Percentiles rank a stretch among this genome's conserved stretches.
These are phyloP conservation scores for Tylopilus plumbeoviolaceoides DNA, from an alignment of 768 basidiomycete species.

Conservation along the genomic window DNA sequence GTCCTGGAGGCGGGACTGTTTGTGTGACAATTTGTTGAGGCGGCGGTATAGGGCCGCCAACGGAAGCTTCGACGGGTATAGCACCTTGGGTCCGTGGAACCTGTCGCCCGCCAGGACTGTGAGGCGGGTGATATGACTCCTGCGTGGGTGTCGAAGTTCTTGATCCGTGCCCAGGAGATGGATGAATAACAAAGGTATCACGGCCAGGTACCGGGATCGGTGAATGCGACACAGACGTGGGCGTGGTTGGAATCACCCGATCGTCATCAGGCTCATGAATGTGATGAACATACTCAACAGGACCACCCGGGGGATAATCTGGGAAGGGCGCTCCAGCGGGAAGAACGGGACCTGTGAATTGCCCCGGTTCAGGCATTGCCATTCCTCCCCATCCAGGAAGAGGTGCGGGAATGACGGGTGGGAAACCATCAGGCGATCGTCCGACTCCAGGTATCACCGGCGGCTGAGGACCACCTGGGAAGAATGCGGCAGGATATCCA, in stretches of 20 bases:
- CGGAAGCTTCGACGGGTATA: conserved; percentile 12
- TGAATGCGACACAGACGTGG: conserved; percentile 12
- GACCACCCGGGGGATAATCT: conserved; percentile 3
- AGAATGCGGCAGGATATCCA: conserved; percentile 20
- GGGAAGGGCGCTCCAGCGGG: conserved; percentile 25
- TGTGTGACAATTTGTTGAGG: conserved; percentile 17
- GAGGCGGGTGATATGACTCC: conserved; percentile 14
- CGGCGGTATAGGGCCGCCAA: neutral
- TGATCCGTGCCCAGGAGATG: conserved; percentile 11
- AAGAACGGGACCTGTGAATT: conserved; percentile 30
- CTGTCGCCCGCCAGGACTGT: conserved; percentile 11
- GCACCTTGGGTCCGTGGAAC: conserved; percentile 15
- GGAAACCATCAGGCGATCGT: conserved; percentile 1
- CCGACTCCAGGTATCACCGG: conserved; percentile 23
- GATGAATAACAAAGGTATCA: conserved; percentile 13
- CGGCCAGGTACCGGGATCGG: conserved; percentile 20
- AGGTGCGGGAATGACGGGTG: conserved; percentile 27
- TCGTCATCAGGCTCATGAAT: conserved; percentile 14
- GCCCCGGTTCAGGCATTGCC: conserved; percentile 23
- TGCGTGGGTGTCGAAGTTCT: conserved; percentile 26
- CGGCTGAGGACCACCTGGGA: conserved; percentile 14
- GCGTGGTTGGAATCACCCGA: conserved; percentile 20
- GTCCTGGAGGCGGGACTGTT: conserved; percentile 21
- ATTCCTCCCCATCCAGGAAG: conserved; percentile 4
- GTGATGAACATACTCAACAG: conserved; percentile 4